Percentiles rank a stretch among this genome's conserved stretches.
phyloP scores from a whole-genome alignment of 1,284 basidiomycete genomes.

The Ganoderma lingzhi region DNA sequence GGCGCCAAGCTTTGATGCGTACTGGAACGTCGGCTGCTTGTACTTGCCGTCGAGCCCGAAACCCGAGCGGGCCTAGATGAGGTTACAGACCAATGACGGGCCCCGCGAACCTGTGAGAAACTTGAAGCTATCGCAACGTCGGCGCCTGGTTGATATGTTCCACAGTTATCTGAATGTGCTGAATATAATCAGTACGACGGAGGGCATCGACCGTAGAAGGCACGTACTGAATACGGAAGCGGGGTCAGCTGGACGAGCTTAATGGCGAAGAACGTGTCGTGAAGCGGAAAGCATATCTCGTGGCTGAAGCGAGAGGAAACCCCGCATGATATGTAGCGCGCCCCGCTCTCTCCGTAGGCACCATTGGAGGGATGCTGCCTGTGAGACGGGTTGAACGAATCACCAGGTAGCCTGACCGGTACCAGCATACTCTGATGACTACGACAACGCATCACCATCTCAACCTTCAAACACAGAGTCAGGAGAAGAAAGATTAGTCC shows the following conservation, averaged over 20 bases:
- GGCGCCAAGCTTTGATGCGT: not conserved
- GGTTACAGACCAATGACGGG: not conserved
- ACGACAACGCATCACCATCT: not conserved
- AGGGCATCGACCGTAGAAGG: not conserved
- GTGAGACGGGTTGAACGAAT: no score
- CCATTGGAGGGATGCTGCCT: not conserved
- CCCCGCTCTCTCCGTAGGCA: not conserved
- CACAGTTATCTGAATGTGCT: not conserved
- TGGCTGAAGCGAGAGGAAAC: not conserved
- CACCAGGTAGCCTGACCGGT: not conserved
- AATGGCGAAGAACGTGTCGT: not conserved
- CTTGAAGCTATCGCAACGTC: not conserved
- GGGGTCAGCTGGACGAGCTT: not conserved
- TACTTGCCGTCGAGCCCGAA: not conserved
- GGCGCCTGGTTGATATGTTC: not conserved
- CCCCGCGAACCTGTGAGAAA: not conserved
- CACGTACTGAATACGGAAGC: not conserved
- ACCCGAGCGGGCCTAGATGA: not conserved
- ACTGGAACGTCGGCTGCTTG: not conserved
- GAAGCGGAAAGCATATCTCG: not conserved
- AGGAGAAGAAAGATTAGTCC: not conserved
- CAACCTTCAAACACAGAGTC: not conserved
- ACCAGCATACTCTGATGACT: not conserved
- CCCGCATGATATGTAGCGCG: not conserved
- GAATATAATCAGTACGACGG: not conserved